These are phyloP conservation scores for Thermochaetoides dissita DNA, from an alignment of 2,329 filamentous ascomycete genomes.

Conservation along the genomic window DNA sequence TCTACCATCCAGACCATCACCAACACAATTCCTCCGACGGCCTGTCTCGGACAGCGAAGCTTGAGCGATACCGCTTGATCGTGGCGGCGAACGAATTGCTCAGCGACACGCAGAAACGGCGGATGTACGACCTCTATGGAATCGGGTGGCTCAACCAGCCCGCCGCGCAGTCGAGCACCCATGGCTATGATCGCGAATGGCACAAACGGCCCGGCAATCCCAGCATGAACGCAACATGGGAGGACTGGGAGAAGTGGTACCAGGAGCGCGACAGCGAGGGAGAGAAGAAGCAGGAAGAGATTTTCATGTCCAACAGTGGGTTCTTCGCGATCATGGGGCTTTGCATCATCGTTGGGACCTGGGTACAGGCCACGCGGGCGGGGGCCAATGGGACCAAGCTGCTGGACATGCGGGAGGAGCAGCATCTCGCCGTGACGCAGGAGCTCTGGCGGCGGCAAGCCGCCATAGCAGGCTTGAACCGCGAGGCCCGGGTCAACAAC, in stretches of 20 bases:
- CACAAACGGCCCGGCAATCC: slow-evolving; percentile 32
- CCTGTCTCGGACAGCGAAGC: slow-evolving; percentile 46
- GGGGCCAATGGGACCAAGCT: slow-evolving; percentile 47
- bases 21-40: slow-evolving; percentile 27
- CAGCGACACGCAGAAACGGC: slow-evolving; percentile 63
- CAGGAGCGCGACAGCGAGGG: slow-evolving; percentile 36
- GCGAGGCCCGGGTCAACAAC: slow-evolving; percentile 56
- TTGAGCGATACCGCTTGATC: slow-evolving; percentile 84
- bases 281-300: slow-evolving; percentile 34
- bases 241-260: slow-evolving; percentile 86
- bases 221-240: slow-evolving; percentile 79
- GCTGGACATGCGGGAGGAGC: slow-evolving; percentile 51
- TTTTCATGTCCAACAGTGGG: slow-evolving; percentile 63
- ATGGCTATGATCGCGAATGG: slow-evolving; percentile 34
- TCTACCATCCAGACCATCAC: slow-evolving; percentile 78
- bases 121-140: slow-evolving; percentile 69
- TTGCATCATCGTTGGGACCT: slow-evolving; percentile 53
- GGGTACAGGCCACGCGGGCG: slow-evolving; percentile 59
- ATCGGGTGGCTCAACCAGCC: slow-evolving; percentile 60
- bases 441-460: slow-evolving; percentile 40
- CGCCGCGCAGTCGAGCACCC: slow-evolving; percentile 31
- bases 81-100: slow-evolving; percentile 81
- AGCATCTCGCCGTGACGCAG: slow-evolving; percentile 52
- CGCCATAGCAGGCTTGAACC: slow-evolving; percentile 36
- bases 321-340: slow-evolving; percentile 63